Percentiles rank a stretch among this genome's conserved stretches.
Conservation (phyloP, 2,329 filamentous ascomycete species). For the Dactylellina cionopaga region DNA sequence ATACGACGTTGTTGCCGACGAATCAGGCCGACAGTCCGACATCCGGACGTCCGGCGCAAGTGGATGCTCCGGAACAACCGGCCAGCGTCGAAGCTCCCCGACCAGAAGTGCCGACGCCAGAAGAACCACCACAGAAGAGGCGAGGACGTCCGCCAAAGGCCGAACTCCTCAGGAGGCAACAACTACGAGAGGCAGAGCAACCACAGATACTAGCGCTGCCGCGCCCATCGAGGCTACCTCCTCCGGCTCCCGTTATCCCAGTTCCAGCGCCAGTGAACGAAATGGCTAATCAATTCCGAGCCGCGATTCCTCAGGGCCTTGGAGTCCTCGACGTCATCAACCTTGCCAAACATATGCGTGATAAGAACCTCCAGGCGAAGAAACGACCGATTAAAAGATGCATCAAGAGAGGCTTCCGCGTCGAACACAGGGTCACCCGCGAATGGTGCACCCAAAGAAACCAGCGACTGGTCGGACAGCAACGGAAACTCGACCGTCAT, state of each 20-base stretch:
- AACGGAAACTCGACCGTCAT: constrained; percentile 33
- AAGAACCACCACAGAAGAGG: constrained; percentile 41
- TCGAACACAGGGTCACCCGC: constrained; percentile 40
- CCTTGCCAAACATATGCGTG: constrained; percentile 28
- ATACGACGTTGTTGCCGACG: not conserved
- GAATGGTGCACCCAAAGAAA: constrained; percentile 39
- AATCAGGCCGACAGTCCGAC: not conserved
- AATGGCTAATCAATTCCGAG: constrained; percentile 28
- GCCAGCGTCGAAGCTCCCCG: not conserved
- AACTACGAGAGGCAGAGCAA: constrained; percentile 11
- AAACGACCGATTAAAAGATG: constrained; percentile 26
- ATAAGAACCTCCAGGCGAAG: constrained; percentile 32
- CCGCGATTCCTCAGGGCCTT: constrained; percentile 27
- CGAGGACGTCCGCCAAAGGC: constrained; percentile 45
- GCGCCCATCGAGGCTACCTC: not conserved
- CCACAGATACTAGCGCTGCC: not conserved
- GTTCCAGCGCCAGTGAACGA: constrained; percentile 7
- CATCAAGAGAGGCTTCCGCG: constrained; percentile 39
- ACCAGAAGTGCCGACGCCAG: constrained; percentile 10
- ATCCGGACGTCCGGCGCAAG: not conserved
- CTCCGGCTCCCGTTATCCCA: not conserved
- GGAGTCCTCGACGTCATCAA: constrained; percentile 26
- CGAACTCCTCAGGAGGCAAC: constrained; percentile 15
- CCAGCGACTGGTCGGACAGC: constrained; percentile 22
- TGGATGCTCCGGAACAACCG: constrained; percentile 9